phyloP scores from a whole-genome alignment of 176 grass and related monocot species.

The Ensete glaucum region DNA sequence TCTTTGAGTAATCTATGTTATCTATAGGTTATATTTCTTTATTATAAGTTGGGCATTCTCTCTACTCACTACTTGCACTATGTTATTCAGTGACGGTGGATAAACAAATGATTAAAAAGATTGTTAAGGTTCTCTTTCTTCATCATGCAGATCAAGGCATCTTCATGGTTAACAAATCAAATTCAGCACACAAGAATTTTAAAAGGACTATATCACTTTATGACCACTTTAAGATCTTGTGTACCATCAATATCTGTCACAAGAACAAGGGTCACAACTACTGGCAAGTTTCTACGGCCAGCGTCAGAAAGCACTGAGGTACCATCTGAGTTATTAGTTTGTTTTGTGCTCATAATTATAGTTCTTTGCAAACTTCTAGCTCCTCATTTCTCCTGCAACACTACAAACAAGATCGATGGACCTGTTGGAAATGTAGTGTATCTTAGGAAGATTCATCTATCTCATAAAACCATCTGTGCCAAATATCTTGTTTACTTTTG shows the following conservation, averaged over 20 bases:
- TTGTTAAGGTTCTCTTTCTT: background rate
- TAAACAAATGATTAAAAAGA: background rate
- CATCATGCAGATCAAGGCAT: conserved; percentile 54
- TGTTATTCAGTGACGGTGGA: too few relatives aligned
- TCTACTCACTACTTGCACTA: too few relatives aligned
- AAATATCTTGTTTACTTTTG: too few relatives aligned
- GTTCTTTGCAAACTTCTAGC: background rate
- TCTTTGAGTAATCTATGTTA: background rate
- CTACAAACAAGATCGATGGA: background rate
- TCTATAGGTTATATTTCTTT: background rate
- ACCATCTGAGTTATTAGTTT: background rate
- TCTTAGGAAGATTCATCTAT: too few relatives aligned
- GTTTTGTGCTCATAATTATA: background rate
- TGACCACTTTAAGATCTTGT: conserved; percentile 49
- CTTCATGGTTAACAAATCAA: conserved; percentile 47
- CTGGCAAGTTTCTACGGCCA: background rate
- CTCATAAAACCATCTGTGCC: too few relatives aligned
- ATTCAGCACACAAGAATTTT: conserved; percentile 39
- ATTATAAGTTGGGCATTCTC: background rate
- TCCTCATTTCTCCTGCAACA: background rate
- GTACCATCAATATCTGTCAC: conserved; percentile 36
- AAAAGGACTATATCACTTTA: conserved; percentile 32
- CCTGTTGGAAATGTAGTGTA: too few relatives aligned
- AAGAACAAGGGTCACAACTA: conserved; percentile 24
- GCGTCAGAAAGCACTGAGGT: background rate